These are phyloP conservation scores for Colletotrichum sansevieriae DNA, from an alignment of 2,329 filamentous ascomycete species.

Conservation along the genomic window DNA sequence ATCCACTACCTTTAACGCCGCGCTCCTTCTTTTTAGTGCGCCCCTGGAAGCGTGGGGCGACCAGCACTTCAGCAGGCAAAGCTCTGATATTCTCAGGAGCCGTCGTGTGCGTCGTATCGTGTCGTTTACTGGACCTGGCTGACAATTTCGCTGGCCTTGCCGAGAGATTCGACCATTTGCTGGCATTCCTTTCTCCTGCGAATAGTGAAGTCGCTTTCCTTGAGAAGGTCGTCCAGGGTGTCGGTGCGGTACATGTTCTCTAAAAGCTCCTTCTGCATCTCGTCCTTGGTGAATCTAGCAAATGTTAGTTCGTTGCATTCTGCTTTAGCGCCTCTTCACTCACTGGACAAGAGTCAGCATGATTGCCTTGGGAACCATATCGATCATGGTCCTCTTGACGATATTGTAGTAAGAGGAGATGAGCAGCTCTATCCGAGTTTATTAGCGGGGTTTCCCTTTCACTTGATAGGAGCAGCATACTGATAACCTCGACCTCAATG, in stretches of 20 bases:
- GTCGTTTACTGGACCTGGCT: constrained; percentile 75
- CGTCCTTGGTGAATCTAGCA: constrained; percentile 80
- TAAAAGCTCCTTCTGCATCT: constrained; percentile 97
- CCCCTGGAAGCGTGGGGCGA: constrained; percentile 38
- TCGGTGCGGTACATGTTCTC: constrained; percentile 97
- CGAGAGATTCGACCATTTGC: constrained; percentile 97
- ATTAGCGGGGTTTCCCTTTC: constrained; percentile 35
- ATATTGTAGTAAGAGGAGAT: constrained; percentile 99
- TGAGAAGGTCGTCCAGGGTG: constrained; percentile 92
- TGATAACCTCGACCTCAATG: constrained; percentile 98
- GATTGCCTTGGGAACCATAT: constrained; percentile 99
- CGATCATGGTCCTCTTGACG: constrained; percentile 97
- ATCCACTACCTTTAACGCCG: constrained; percentile 37
- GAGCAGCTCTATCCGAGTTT: constrained; percentile 76
- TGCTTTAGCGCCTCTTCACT: constrained; percentile 56
- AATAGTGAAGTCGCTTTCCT: constrained; percentile 98
- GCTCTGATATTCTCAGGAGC: constrained; percentile 31
- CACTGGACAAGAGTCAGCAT: constrained; percentile 98
- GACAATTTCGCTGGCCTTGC: constrained; percentile 94
- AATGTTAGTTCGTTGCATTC: constrained; percentile 10
- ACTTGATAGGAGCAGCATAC: constrained; percentile 65
- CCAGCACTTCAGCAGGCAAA: constrained; percentile 29
- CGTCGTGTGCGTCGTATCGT: constrained; percentile 16
- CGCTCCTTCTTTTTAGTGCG: constrained; percentile 33
- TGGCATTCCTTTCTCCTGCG: constrained; percentile 97